Evolutionary conservation across 2,329 filamentous ascomycete species (phyloP), one percentile per base, ranked within the genome.

Genomic region (Epichloe aotearoae): DNA sequence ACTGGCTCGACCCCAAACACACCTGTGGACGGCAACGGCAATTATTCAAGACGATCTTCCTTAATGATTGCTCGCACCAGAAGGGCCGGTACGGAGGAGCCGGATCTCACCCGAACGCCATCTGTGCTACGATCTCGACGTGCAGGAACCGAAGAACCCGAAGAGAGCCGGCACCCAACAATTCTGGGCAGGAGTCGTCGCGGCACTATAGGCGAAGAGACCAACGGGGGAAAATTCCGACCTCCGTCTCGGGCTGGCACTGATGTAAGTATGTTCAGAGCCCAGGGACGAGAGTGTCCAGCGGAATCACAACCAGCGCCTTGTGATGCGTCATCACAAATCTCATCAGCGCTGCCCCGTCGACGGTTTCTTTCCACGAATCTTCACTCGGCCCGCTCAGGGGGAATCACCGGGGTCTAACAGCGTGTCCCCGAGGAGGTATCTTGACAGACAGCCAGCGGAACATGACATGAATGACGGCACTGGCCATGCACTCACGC

Each of bases 221-320:
- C 75, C 11, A 73, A 77, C 1, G 73, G 19, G 19, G 44, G 61
- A n/a, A 67, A 71, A 34, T 72, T 76, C 55, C 73, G 76, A n/a
- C 70, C 74, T 2, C 77, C 79, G 1, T 82, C 80, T 4, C 71
- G 81, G 23, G 78, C 79, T 4, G 66, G 69, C 37, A 82, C 79
- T 1, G 80, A 84, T 53, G 69, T 74, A 49, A 72, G 68, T 30
- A 59, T 64, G 55, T 53, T 71, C 67, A 57, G 64, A 41, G 51
- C 52, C 38, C 52, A 55, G n/a, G 52, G 59, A 14, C 59, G 60
- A 26, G 64, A 68, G 41, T 59, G 59, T 30, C 42, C 56, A 1
- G 49, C 56, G 11, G 62, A 73, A 36, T 59, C 66, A 38, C 61
- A 64, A 14, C 55, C 66, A 17, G 61, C 67, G 12, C 63, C 68